Evolutionary conservation across 2,329 filamentous ascomycete genomes (phyloP).

Genomic region (Balansia obtecta): DNA sequence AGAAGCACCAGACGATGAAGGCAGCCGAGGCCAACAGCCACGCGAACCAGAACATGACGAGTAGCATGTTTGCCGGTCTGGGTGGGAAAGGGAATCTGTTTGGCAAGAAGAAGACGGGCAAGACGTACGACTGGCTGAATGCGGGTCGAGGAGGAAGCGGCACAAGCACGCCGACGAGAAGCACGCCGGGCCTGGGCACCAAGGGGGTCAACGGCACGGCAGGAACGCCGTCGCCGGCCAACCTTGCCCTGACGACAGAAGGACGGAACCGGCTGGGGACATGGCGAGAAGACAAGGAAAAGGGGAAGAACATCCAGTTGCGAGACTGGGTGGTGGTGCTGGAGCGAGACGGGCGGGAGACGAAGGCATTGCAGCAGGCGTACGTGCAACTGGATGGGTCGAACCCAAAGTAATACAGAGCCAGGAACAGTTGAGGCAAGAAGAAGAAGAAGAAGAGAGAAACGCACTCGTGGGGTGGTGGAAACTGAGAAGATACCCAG

Average conservation of each 20-base stretch:
- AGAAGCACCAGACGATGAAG: conserved; percentile 64
- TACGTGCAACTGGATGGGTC: conserved; percentile 41
- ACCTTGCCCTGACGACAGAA: conserved; percentile 38
- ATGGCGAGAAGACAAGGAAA: conserved; percentile 66
- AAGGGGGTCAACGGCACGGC: conserved; percentile 21
- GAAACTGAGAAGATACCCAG: conserved; percentile 8
- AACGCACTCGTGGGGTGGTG: conserved; percentile 1
- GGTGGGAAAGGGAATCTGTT: conserved; percentile 47
- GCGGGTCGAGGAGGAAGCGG: conserved; percentile 37
- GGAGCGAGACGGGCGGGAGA: conserved; percentile 63
- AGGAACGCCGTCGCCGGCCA: conserved; percentile 18
- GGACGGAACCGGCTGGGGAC: conserved; percentile 55
- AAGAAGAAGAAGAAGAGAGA: not conserved
- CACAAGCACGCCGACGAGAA: conserved; percentile 35
- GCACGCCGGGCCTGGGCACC: conserved; percentile 16
- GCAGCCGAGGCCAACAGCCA: conserved; percentile 68
- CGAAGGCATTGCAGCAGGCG: conserved; percentile 46
- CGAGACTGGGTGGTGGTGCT: conserved; percentile 71
- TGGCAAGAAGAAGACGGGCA: conserved; percentile 47
- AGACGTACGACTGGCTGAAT: conserved; percentile 68
- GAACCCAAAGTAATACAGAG: conserved; percentile 24
- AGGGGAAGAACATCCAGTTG: conserved; percentile 69
- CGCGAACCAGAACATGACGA: conserved; percentile 72
- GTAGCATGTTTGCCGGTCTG: conserved; percentile 56
- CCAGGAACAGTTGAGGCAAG: not conserved